Base-by-base conservation (phyloP, 2,329 filamentous ascomycete species). In the Nothomitra cinnamomea region DNA sequence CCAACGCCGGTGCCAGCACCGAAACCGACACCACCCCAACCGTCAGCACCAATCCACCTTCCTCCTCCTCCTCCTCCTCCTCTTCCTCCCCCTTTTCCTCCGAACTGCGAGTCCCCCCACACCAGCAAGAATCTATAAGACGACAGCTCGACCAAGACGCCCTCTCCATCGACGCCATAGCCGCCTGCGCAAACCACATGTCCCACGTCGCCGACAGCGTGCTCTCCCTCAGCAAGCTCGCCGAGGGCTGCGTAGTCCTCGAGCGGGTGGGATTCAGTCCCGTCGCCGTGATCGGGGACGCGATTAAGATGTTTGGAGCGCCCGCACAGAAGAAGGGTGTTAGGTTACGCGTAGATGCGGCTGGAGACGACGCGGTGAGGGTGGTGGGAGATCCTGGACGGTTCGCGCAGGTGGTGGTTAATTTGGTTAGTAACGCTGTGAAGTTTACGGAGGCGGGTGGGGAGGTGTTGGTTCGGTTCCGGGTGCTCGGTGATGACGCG, bases 131-230 rank as follows among this genome's bases (percentile, higher is more conserved):
- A 24, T 2, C 45, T 49, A 12, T 3, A n/a, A 10, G 24, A 21
- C 25, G n/a, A n/a, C 45, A 35, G 10, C 13, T 85, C 2, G 68
- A 71, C 6, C 77, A 74, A 59, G 81, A 80, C 55, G 76, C 85
- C 48, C 83, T 88, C 58, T 83, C 83, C 15, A 82, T 83, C 2
- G 81, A 88, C 61, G 89, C 83, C 0, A 89, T 92, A 57, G 77
- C 81, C 24, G 75, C 85, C 8, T 90, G 85, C 59, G 82, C 85
- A 1, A 80, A 86, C 60, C 85, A 90, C 65, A 85, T 90, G 63
- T 88, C 88, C 65, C 71, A 80, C 7, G 85, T 87, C 45, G 80
- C 86, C n/a, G 82, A 86, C 60, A 82, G 86, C 61, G 81, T 86
- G 24, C 67, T 87, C 40, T 85, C 80, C 8, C 74, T 85, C 60